Evolutionary conservation across 2,329 filamentous ascomycete genomes (phyloP).

Genomic region (Phaeosphaeriaceae sp.): DNA sequence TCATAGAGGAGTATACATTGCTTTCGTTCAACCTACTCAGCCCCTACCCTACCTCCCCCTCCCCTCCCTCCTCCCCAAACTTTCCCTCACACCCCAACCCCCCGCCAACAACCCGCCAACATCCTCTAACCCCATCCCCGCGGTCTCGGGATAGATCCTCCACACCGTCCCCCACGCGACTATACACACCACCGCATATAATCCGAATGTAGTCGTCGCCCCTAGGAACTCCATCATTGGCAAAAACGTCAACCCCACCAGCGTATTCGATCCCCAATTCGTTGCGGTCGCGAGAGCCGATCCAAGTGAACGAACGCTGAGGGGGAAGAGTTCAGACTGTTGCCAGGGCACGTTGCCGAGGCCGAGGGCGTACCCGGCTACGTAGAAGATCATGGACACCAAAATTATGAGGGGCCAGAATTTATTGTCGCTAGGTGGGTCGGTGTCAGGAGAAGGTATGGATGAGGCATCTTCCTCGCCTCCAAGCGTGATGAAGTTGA

Average conservation of each 20-base stretch:
- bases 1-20: too few relatives aligned
- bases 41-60: not conserved
- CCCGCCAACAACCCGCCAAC: slow-evolving; percentile 74
- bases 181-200: slow-evolving; percentile 78
- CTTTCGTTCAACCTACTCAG: too few relatives aligned
- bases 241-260: slow-evolving; percentile 86
- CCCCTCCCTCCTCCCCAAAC: slow-evolving; percentile 26
- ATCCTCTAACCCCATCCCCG: slow-evolving; percentile 81
- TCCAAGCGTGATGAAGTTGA: slow-evolving; percentile 67
- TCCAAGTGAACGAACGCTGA: slow-evolving; percentile 75
- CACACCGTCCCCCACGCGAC: slow-evolving; percentile 74
- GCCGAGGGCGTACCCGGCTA: slow-evolving; percentile 84
- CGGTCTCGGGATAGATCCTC: slow-evolving; percentile 85
- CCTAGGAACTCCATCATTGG: slow-evolving; percentile 82
- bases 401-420: slow-evolving; percentile 65
- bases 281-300: slow-evolving; percentile 79
- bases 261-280: slow-evolving; percentile 87
- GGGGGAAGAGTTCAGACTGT: slow-evolving; percentile 88
- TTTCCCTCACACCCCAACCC: slow-evolving; percentile 70
- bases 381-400: slow-evolving; percentile 79
- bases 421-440: slow-evolving; percentile 4
- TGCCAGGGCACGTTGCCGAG: slow-evolving; percentile 96
- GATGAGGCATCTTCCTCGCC: slow-evolving; percentile 6
- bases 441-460: slow-evolving; percentile 12
- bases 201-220: slow-evolving; percentile 77